A percentile compares a stretch with the other conserved stretches of the same genome.
These are phyloP conservation scores for Pilaira anomala DNA, from an alignment of 192 early-diverging fungal genomes.

Conservation along the genomic window DNA sequence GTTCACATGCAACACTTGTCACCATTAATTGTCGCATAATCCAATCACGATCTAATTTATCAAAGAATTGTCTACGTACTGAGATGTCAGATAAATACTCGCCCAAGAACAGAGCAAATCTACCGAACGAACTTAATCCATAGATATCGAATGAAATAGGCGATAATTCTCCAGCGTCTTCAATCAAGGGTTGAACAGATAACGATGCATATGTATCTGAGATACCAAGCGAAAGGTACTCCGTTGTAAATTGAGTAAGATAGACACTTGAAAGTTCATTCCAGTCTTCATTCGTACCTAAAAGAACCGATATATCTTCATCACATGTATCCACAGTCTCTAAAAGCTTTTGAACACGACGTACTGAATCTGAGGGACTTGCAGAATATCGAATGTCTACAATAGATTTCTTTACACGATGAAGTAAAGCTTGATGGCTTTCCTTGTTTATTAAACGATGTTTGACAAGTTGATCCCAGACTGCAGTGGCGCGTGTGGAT, in stretches of 20 bases:
- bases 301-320: constrained; percentile 14
- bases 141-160: constrained; percentile 44
- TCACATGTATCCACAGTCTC: background rate
- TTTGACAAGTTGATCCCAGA: background rate
- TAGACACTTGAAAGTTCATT: background rate
- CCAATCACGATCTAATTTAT: constrained; percentile 33
- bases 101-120: constrained; percentile 41
- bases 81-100: constrained; percentile 36
- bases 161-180: constrained; percentile 24
- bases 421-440: constrained; percentile 1
- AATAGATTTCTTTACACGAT: constrained; percentile 31
- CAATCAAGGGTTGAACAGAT: background rate
- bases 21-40: constrained; percentile 32
- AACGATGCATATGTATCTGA: constrained; percentile 13
- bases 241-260: constrained; percentile 30
- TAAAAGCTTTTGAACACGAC: constrained; percentile 35
- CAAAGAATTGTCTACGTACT: constrained; percentile 26
- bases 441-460: background rate
- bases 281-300: constrained; percentile 43
- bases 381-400: background rate
- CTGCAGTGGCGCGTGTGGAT: background rate
- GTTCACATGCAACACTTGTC: constrained; percentile 33
- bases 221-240: constrained; percentile 15
- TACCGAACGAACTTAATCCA: constrained; percentile 48
- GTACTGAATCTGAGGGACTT: constrained; percentile 49